These are phyloP conservation scores for Trypanosomatidae sp. DNA, from an alignment of 208 protist genomes.

Conservation along the genomic window DNA sequence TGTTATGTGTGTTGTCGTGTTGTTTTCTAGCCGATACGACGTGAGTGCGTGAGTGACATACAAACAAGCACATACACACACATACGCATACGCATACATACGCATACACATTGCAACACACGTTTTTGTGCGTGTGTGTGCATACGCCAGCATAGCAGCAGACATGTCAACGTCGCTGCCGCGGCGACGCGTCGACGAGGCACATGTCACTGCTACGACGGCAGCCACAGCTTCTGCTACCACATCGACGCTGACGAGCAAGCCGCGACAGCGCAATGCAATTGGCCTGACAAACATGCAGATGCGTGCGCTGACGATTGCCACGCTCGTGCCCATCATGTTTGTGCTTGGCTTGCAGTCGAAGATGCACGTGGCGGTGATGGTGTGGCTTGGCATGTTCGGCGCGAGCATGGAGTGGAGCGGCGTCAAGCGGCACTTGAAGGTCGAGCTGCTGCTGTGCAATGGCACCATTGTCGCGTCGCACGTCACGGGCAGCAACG, in stretches of 20 bases:
- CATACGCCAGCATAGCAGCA: too few relatives aligned
- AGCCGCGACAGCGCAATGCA: constrained; percentile 5
- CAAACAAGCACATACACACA: neutral
- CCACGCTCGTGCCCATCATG: constrained; percentile 28
- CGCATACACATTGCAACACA: constrained; percentile 1
- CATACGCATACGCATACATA: neutral
- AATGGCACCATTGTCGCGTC: neutral
- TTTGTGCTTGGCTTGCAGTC: constrained; percentile 21
- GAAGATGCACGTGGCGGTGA: constrained; percentile 15
- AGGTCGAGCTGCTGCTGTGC: constrained; percentile 39
- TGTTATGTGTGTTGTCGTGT: too few relatives aligned
- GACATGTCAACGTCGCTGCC: too few relatives aligned
- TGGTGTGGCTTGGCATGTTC: constrained; percentile 33
- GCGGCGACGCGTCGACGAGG: too few relatives aligned
- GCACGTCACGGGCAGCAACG: neutral
- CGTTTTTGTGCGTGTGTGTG: too few relatives aligned
- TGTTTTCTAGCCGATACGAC: too few relatives aligned
- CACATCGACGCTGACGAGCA: too few relatives aligned
- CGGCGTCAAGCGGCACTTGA: constrained; percentile 75
- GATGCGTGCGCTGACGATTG: constrained; percentile 41
- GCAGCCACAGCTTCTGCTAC: too few relatives aligned
- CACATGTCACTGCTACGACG: too few relatives aligned
- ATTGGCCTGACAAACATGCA: constrained; percentile 32
- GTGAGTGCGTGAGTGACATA: too few relatives aligned
- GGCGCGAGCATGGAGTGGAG: constrained; percentile 59